Percentiles rank a stretch among this genome's conserved stretches.
Conservation (phyloP, 495 filamentous ascomycete species). For the Podospora appendiculata region DNA sequence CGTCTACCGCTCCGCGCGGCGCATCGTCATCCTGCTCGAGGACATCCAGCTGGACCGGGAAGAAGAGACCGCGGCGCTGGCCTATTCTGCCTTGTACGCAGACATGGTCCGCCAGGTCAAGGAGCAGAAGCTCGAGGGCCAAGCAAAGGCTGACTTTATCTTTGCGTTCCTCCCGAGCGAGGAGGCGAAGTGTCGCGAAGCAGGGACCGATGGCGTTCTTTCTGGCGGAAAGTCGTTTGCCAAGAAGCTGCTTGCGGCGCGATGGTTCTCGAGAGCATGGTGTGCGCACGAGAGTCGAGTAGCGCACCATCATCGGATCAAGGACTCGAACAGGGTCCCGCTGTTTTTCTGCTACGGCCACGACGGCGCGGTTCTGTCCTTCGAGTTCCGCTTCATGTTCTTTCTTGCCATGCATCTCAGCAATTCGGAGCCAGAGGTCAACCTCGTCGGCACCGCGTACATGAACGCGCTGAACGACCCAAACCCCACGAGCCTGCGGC, state of each 20-base stretch:
- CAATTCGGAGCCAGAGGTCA: background rate
- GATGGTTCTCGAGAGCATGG: slow-evolving; percentile 19
- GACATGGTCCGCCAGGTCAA: slow-evolving; percentile 3
- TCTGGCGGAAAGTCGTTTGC: slow-evolving; percentile 2
- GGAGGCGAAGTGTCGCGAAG: background rate
- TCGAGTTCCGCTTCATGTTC: slow-evolving; percentile 18
- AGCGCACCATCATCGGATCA: slow-evolving; percentile 1
- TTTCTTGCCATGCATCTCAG: slow-evolving; percentile 5
- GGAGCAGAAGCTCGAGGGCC: slow-evolving; percentile 2
- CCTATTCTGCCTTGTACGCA: slow-evolving; percentile 7
- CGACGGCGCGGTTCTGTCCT: slow-evolving; percentile 6
- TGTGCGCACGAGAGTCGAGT: slow-evolving; percentile 20
- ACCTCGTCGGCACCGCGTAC: background rate
- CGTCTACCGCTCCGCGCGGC: slow-evolving; percentile 17
- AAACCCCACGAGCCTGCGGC: slow-evolving; percentile 4
- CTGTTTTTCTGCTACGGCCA: slow-evolving; percentile 15
- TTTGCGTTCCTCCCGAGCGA: slow-evolving; percentile 3
- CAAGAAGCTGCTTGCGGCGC: slow-evolving; percentile 11
- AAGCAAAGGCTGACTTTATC: slow-evolving; percentile 5
- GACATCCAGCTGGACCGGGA: slow-evolving; percentile 11
- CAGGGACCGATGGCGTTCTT: background rate
- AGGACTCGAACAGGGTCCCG: slow-evolving; percentile 6
- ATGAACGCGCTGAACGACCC: background rate
- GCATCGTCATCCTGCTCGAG: slow-evolving; percentile 14
- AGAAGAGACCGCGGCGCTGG: slow-evolving; percentile 10